Percentiles rank a stretch among this genome's conserved stretches.
These are phyloP conservation scores for Geum urbanum DNA, from an alignment of 306 rosid genomes.

Conservation along the genomic window DNA sequence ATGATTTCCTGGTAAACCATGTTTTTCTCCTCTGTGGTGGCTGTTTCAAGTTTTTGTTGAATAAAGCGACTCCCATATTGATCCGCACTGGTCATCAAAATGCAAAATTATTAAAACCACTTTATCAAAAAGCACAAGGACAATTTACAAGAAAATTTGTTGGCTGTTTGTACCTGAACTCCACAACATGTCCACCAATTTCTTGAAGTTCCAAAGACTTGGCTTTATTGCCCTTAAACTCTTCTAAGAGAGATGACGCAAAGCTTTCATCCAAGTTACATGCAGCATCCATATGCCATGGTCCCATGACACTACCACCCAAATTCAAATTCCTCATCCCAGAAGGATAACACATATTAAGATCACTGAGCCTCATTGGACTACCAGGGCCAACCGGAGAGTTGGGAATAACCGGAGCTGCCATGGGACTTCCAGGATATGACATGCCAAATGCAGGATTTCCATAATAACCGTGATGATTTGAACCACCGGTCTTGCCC, in stretches of 20 bases:
- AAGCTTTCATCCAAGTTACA: slow-evolving; percentile 58
- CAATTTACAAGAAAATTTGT: slow-evolving; percentile 11
- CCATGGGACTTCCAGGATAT: slow-evolving; percentile 87
- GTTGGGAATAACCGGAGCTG: slow-evolving; percentile 53
- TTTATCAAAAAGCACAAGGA: slow-evolving; percentile 17
- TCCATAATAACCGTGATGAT: slow-evolving; percentile 76
- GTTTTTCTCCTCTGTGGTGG: slow-evolving; percentile 72
- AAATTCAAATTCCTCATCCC: slow-evolving; percentile 81
- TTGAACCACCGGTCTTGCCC: slow-evolving; percentile 65
- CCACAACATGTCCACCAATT: slow-evolving; percentile 62
- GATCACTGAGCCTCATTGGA: slow-evolving; percentile 80
- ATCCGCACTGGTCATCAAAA: slow-evolving; percentile 61
- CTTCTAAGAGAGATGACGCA: slow-evolving; percentile 76
- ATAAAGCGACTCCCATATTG: slow-evolving; percentile 93
- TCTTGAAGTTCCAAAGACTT: slow-evolving; percentile 85
- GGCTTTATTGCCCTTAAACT: slow-evolving; percentile 84
- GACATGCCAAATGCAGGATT: slow-evolving; percentile 75
- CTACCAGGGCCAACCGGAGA: slow-evolving; percentile 90
- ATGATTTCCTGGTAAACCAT: slow-evolving; percentile 94
- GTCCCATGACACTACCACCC: slow-evolving; percentile 62
- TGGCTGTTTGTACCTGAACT: slow-evolving; percentile 55
- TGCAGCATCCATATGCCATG: slow-evolving; percentile 77
- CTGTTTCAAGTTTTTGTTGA: slow-evolving; percentile 93
- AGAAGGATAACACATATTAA: slow-evolving; percentile 68
- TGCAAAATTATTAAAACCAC: slow-evolving; percentile 8